Percentiles rank a stretch among this genome's conserved stretches.
These are phyloP conservation scores for Parastagonospora nodorum DNA, from an alignment of 2,329 filamentous ascomycete species.

Conservation along the genomic window DNA sequence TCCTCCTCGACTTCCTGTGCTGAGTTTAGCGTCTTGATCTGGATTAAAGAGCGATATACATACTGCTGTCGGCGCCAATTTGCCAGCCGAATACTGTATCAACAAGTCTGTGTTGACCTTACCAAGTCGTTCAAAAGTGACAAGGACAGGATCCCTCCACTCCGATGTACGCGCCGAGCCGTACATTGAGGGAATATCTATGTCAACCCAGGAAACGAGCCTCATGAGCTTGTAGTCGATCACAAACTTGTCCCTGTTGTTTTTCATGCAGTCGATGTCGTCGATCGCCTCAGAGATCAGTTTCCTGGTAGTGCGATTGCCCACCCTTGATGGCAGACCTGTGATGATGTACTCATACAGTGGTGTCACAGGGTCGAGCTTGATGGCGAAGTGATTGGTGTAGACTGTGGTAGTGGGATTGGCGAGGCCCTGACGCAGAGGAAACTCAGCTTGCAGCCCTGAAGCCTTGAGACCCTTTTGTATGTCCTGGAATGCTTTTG, in stretches of 20 bases:
- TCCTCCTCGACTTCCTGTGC: not conserved
- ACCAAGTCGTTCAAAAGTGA: not conserved
- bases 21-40: not conserved
- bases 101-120: slow-evolving; percentile 3
- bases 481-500: not conserved
- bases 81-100: slow-evolving; percentile 4
- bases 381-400: slow-evolving; percentile 10
- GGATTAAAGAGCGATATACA: not conserved
- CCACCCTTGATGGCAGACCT: slow-evolving; percentile 1
- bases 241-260: slow-evolving; percentile 1
- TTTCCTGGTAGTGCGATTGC: not conserved
- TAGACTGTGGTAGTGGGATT: slow-evolving; percentile 1
- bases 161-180: not conserved
- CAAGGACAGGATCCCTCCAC: not conserved
- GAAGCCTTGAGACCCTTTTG: not conserved
- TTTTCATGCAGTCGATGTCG: not conserved
- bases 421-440: not conserved
- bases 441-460: slow-evolving; percentile 4
- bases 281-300: slow-evolving; percentile 3
- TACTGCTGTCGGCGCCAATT: slow-evolving; percentile 6
- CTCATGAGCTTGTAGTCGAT: slow-evolving; percentile 1
- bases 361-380: slow-evolving; percentile 1
- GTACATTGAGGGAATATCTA: not conserved
- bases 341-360: slow-evolving; percentile 6
- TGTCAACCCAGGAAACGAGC: slow-evolving; percentile 6